Percentiles rank a stretch among this genome's conserved stretches.
Evolutionary conservation across 1,284 basidiomycete genomes (phyloP).

Genomic region (Cryptococcus amylolentus): DNA sequence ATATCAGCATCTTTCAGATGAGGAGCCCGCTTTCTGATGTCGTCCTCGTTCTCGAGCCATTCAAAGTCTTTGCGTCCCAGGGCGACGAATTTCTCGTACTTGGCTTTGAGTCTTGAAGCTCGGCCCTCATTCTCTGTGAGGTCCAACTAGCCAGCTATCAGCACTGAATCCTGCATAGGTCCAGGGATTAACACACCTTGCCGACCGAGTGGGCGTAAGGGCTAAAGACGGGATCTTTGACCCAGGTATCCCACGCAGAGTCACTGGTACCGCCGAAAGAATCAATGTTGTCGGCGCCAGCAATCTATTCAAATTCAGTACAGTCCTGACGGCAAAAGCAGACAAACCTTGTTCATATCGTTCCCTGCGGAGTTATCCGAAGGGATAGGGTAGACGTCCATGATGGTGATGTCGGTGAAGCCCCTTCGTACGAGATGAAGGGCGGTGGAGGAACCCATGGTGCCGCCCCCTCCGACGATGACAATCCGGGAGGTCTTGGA

Average conservation of each 20-base stretch:
- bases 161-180: neutral
- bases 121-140: conserved; percentile 3
- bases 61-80: conserved; percentile 1
- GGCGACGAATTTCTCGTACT: conserved; percentile 1
- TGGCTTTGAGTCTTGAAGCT: neutral
- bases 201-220: conserved; percentile 41
- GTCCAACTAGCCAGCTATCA: conserved; percentile 6
- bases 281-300: conserved; percentile 10
- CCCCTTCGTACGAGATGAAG: conserved; percentile 40
- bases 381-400: conserved; percentile 42
- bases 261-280: conserved; percentile 11
- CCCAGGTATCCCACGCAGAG: conserved; percentile 36
- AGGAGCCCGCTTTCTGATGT: conserved; percentile 24
- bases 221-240: conserved; percentile 35
- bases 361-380: conserved; percentile 38
- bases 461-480: conserved; percentile 44
- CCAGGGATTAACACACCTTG: conserved; percentile 18
- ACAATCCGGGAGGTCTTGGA: conserved; percentile 20
- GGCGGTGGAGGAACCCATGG: conserved; percentile 46
- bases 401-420: conserved; percentile 38
- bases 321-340: conserved; percentile 15
- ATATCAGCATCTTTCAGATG: conserved; percentile 20
- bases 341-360: conserved; percentile 45
- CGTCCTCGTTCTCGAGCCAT: conserved; percentile 19
- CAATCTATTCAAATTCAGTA: conserved; percentile 6